phyloP scores from a whole-genome alignment of 768 basidiomycete genomes.

The Russula earlei region DNA sequence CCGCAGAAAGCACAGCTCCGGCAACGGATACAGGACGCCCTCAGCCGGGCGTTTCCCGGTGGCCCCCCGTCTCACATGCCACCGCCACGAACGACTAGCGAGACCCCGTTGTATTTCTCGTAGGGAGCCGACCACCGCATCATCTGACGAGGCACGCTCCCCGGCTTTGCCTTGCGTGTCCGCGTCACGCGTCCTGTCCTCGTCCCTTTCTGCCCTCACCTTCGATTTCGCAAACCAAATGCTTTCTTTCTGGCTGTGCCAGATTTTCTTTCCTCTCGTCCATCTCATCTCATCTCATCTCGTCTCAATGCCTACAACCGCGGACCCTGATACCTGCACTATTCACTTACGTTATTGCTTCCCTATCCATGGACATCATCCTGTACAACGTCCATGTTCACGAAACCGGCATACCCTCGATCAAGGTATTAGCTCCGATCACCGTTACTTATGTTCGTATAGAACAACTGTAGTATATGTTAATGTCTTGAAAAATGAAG shows the following conservation, averaged over 20 bases:
- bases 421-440: too few relatives aligned
- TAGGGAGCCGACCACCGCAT: neutral
- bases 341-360: neutral
- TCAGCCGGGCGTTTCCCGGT: neutral
- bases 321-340: constrained; percentile 5
- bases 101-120: neutral
- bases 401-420: neutral
- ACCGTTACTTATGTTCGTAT: too few relatives aligned
- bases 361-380: neutral
- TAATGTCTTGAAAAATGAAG: neutral
- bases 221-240: neutral
- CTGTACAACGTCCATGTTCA: neutral
- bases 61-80: neutral
- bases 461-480: neutral
- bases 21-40: constrained; percentile 32
- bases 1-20: constrained; percentile 37
- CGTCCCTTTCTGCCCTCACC: neutral
- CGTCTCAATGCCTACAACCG: neutral
- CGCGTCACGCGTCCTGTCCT: neutral
- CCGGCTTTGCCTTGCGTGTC: neutral
- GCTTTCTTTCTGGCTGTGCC: neutral
- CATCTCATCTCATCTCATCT: neutral
- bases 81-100: neutral
- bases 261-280: neutral
- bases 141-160: neutral